Base-by-base conservation (phyloP, 257 asterid species). In the Solanum etuberosum region DNA sequence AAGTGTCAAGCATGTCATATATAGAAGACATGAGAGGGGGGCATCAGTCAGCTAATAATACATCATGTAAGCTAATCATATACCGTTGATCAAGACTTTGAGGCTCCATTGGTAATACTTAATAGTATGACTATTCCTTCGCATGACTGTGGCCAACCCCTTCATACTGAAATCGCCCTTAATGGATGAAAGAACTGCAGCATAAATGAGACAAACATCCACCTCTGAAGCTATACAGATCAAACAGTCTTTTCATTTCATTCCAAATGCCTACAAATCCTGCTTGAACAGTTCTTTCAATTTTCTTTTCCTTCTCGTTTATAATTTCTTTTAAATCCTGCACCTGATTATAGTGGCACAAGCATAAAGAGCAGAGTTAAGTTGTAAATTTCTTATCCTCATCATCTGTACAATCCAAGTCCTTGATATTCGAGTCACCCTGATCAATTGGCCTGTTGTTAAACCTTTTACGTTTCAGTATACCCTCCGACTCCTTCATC, bases 401-500 rank as follows among this genome's bases (percentile, higher is more conserved):
- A 2, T 81, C 85, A 81, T 81, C 43, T 18, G 68, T 48, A 81
- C 65, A 48, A 48, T 81, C 89, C 88, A 87, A 90, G 73, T 89
- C 93, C 88, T 89, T 77, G 4, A 87, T 86, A 81, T 88, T 78
- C 23, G 21, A 27, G 83, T 85, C 87, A 65, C 84, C 85, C 65
- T 42, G 86, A 86, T 85, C 89, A 81, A 48, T 27, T 84, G 87
- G 82, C 86, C 88, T 80, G 40, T 83, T 87, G 12, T 86, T 88
- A 59, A 78, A 25, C 91, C 95, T 96, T 88, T 89, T 90, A 57
- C 71, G 88, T 89, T 86, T 93, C 89, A 93, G 83, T 73, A 96
- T 91, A 76, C 54, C 59, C 43, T 63, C 91, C 0, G 98, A 96
- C 74, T 95, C 98, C 92, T 91, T 92, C 96, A 96, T 90, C 91